Evolutionary conservation across 768 basidiomycete genomes (phyloP).

Genomic region (Xanthoconium purpureum): DNA sequence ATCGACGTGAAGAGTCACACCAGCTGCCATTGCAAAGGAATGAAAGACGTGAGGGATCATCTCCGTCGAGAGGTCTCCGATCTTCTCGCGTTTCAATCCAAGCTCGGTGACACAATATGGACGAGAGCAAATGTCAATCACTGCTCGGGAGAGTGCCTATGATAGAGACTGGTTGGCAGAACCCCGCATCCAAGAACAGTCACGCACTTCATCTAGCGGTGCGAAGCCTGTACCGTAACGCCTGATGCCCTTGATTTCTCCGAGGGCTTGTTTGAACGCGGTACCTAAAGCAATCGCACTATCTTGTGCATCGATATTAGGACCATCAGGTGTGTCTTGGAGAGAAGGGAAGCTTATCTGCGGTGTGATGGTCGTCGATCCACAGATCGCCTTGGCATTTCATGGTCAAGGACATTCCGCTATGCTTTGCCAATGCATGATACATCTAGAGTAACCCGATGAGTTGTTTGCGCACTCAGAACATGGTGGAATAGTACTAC

Average conservation of each 20-base stretch:
- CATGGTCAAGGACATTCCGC: constrained; percentile 87
- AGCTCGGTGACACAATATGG: constrained; percentile 95
- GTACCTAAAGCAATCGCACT: constrained; percentile 82
- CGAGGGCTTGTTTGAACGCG: constrained; percentile 93
- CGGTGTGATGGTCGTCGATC: constrained; percentile 99
- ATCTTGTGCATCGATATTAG: constrained; percentile 57
- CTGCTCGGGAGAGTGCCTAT: constrained; percentile 91
- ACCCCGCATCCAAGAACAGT: background rate
- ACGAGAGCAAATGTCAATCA: constrained; percentile 97
- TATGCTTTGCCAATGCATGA: constrained; percentile 94
- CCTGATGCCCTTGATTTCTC: constrained; percentile 90
- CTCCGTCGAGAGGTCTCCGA: constrained; percentile 93
- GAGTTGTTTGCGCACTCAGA: background rate
- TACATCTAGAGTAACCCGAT: constrained; percentile 70
- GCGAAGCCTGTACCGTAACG: constrained; percentile 97
- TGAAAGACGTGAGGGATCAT: constrained; percentile 98
- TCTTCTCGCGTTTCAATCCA: constrained; percentile 83
- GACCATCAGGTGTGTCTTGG: constrained; percentile 12
- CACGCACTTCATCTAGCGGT: constrained; percentile 88
- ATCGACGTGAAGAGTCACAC: constrained; percentile 91
- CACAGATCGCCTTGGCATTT: constrained; percentile 93
- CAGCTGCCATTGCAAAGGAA: constrained; percentile 96
- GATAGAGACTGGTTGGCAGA: constrained; percentile 2
- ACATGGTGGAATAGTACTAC: constrained; percentile 40
- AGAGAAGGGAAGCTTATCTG: constrained; percentile 70